These are phyloP conservation scores for Candida oleophila DNA, from an alignment of 805 yeast species.

Conservation along the genomic window DNA sequence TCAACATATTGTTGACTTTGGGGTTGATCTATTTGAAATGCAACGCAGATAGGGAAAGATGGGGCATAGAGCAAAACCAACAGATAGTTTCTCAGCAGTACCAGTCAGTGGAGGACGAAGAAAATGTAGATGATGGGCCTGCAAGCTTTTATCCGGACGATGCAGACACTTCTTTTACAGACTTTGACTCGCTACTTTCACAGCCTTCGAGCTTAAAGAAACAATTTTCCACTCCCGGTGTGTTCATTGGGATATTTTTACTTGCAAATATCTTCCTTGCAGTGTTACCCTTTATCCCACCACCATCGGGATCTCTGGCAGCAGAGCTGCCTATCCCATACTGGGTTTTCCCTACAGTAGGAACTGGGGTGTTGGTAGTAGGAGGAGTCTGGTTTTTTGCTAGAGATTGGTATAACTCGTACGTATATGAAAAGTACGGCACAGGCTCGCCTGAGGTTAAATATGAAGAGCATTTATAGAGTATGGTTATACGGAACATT, in stretches of 20 bases:
- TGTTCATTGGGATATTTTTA: conserved; percentile 38
- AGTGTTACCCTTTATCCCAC: conserved; percentile 56
- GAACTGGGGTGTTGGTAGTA: conserved; percentile 41
- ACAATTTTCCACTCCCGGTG: conserved; percentile 27
- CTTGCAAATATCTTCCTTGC: conserved; percentile 50
- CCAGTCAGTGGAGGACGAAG: conserved; percentile 7
- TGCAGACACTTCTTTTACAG: conserved; percentile 7
- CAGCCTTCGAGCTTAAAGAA: conserved; percentile 3
- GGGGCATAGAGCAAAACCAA: conserved; percentile 31
- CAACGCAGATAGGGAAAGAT: conserved; percentile 33
- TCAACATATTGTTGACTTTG: conserved; percentile 49
- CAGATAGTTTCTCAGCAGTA: neutral
- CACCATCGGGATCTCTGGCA: conserved; percentile 34
- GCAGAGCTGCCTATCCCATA: conserved; percentile 42
- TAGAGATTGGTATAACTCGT: conserved; percentile 7
- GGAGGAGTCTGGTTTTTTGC: conserved; percentile 37
- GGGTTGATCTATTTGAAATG: conserved; percentile 55
- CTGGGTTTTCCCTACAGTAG: conserved; percentile 58
- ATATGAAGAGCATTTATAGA: conserved; percentile 13
- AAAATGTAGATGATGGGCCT: conserved; percentile 6
- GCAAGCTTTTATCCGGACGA: conserved; percentile 15
- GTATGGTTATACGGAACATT: neutral
- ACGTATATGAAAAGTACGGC: conserved; percentile 5
- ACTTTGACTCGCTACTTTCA: conserved; percentile 10
- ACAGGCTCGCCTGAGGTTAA: conserved; percentile 8